Percentiles rank a stretch among this genome's conserved stretches.
Evolutionary conservation across 2,329 filamentous ascomycete species (phyloP).

Genomic region (Orbilia ellipsospora): DNA sequence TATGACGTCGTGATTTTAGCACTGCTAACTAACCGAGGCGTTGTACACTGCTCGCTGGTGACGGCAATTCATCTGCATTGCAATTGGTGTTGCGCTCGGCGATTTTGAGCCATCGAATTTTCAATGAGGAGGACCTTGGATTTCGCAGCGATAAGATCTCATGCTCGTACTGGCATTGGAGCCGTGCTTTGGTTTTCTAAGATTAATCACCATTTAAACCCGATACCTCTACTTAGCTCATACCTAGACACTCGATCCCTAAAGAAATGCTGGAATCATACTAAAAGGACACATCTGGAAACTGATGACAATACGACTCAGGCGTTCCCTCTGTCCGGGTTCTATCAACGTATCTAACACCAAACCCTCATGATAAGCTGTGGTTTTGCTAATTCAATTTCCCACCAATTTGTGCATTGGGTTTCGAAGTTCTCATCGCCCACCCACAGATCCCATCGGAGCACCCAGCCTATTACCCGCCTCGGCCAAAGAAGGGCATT

Average conservation of each 20-base stretch:
- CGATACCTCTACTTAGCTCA: too few relatives aligned
- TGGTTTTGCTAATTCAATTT: slow-evolving; percentile 2
- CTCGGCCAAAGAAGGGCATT: background rate
- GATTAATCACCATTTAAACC: background rate
- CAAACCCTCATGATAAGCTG: background rate
- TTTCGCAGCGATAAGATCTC: background rate
- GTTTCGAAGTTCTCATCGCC: slow-evolving; percentile 51
- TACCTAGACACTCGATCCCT: too few relatives aligned
- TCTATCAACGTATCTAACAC: slow-evolving; percentile 56
- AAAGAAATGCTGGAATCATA: too few relatives aligned
- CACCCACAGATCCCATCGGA: slow-evolving; percentile 56
- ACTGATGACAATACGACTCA: background rate
- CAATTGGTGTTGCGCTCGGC: too few relatives aligned
- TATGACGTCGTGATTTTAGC: too few relatives aligned
- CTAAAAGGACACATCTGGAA: too few relatives aligned
- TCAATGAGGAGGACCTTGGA: slow-evolving; percentile 7
- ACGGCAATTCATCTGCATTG: too few relatives aligned
- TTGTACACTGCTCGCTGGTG: too few relatives aligned
- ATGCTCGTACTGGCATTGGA: background rate
- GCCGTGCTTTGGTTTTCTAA: background rate
- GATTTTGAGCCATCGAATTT: too few relatives aligned
- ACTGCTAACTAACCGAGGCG: too few relatives aligned
- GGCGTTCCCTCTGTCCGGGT: slow-evolving; percentile 57
- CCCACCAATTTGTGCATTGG: background rate
- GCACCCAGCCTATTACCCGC: slow-evolving; percentile 54